Percentiles rank a stretch among this genome's conserved stretches.
Evolutionary conservation across 345 rosid genomes (phyloP).

Genomic region (Gossypium thurberi): DNA sequence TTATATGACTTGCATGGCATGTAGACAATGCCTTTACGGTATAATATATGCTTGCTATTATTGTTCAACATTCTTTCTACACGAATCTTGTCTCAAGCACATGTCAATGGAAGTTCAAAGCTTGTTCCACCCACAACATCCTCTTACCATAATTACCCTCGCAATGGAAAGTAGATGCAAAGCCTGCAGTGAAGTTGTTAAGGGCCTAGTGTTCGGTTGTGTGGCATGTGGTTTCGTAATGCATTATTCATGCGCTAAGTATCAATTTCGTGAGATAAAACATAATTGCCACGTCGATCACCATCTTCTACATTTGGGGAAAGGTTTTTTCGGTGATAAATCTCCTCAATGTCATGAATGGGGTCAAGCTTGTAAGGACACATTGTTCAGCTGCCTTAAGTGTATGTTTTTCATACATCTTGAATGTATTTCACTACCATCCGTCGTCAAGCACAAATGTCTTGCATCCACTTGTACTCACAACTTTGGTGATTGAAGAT

Average conservation of each 20-base stretch:
- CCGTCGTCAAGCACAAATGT: background rate
- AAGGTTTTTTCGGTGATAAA: background rate
- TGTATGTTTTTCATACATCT: background rate
- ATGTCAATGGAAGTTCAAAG: background rate
- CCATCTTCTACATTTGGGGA: conserved; percentile 3
- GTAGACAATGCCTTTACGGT: background rate
- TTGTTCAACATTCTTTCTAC: background rate
- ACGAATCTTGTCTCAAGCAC: background rate
- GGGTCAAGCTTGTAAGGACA: background rate
- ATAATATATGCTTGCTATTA: background rate
- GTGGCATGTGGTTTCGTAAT: rapidly evolving
- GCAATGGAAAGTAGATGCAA: background rate
- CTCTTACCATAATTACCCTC: background rate
- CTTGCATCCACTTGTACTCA: conserved; percentile 4
- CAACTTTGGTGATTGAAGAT: background rate
- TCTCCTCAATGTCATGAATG: background rate
- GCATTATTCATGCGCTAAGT: background rate
- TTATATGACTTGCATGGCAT: background rate
- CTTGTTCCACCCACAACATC: background rate
- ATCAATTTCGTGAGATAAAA: background rate
- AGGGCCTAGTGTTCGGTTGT: background rate
- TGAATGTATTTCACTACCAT: background rate
- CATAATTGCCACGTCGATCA: background rate
- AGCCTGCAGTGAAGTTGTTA: rapidly evolving
- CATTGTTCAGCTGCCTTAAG: background rate